These are phyloP conservation scores for Lolium perenne DNA, from an alignment of 176 grass and related monocot genomes.

Conservation along the genomic window DNA sequence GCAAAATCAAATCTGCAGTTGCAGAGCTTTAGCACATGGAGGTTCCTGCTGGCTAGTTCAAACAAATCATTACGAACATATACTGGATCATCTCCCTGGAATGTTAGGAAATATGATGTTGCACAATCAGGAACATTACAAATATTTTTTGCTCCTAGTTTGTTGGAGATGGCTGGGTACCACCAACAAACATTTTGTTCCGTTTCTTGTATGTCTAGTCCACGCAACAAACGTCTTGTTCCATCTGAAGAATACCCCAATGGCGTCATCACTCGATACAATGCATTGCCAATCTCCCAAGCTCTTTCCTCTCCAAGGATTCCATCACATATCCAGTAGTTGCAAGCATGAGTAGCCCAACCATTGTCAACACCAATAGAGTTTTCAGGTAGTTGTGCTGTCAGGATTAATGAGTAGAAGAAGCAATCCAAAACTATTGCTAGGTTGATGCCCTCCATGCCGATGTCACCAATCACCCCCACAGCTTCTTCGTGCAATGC, in stretches of 20 bases:
- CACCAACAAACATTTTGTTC: not conserved
- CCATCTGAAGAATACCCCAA: not conserved
- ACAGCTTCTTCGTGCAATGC: not conserved
- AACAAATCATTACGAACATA: constrained; percentile 12
- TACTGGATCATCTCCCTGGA: not conserved
- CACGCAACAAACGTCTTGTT: too few species aligned
- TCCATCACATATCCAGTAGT: too few species aligned
- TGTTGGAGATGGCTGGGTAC: not conserved
- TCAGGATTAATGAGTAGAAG: not conserved
- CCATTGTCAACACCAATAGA: not conserved
- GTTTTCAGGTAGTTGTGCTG: not conserved
- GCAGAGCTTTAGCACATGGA: constrained; percentile 30
- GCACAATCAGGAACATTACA: not conserved
- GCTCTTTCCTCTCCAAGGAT: too few species aligned
- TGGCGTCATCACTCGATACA: not conserved
- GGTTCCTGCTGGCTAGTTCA: not conserved
- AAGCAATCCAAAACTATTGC: not conserved
- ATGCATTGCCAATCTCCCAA: too few species aligned
- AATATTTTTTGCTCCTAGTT: not conserved
- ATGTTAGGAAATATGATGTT: constrained; percentile 13
- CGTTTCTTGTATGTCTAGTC: not conserved
- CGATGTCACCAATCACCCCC: not conserved
- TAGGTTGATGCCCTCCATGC: not conserved
- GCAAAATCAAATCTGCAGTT: not conserved
- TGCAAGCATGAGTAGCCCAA: too few species aligned